Percentiles rank a stretch among this genome's conserved stretches.
phyloP scores from a whole-genome alignment of 257 asterid species.

The Solanum gracilifrons region DNA sequence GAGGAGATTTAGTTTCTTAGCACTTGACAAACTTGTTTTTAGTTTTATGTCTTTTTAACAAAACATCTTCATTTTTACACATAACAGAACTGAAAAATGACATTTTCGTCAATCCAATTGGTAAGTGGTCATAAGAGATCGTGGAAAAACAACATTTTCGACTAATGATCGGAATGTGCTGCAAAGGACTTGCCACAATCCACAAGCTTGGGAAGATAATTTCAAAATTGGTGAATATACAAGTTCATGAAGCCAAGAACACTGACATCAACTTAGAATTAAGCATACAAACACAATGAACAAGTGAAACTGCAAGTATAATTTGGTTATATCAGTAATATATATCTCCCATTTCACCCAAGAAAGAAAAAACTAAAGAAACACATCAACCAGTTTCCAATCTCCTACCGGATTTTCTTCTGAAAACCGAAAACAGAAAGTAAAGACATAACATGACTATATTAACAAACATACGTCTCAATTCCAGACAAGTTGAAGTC shows the following conservation, averaged over 20 bases:
- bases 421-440: not conserved
- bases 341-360: not conserved
- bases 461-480: not conserved
- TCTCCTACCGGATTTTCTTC: not conserved
- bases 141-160: not conserved
- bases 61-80: not conserved
- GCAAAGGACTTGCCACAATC: not conserved
- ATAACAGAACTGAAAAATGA: not conserved
- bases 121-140: not conserved
- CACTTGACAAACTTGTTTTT: not conserved
- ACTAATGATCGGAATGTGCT: not conserved
- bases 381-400: not conserved
- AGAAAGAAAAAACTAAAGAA: not conserved
- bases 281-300: not conserved
- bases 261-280: not conserved
- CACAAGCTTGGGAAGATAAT: not conserved
- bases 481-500: not conserved
- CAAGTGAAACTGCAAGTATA: not conserved
- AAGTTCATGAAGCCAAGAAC: not conserved
- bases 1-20: not conserved
- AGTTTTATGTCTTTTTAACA: not conserved
- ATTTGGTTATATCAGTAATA: not conserved
- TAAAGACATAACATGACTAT: not conserved
- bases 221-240: not conserved
- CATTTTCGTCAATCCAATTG: not conserved